Conservation (phyloP, 176 grass and related monocot genomes). For the Triticum urartu region DNA sequence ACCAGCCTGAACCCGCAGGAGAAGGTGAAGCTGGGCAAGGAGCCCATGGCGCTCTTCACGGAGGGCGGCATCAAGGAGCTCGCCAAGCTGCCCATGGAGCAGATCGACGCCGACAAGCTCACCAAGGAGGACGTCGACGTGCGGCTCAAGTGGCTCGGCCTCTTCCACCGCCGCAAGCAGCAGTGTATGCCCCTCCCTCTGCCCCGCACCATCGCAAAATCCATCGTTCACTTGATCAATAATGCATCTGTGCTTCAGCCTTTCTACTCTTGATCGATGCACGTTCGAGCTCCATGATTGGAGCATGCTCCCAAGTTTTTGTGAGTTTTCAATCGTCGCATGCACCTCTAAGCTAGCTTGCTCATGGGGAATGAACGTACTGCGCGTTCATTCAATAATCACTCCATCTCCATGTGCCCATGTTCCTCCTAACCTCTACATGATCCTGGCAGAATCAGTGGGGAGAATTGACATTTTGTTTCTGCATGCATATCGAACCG, state of each 20-base stretch:
- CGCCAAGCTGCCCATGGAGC: slow-evolving; percentile 60
- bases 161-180: slow-evolving; percentile 97
- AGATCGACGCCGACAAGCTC: slow-evolving; percentile 68
- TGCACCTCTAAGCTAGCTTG: background rate
- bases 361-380: background rate
- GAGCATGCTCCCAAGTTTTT: background rate
- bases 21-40: slow-evolving; percentile 94
- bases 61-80: slow-evolving; percentile 74
- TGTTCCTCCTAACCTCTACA: background rate
- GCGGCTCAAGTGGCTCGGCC: slow-evolving; percentile 92
- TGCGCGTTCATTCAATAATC: background rate
- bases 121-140: slow-evolving; percentile 87
- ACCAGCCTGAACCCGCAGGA: slow-evolving; percentile 83
- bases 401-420: background rate
- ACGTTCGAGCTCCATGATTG: slow-evolving; percentile 4
- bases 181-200: slow-evolving; percentile 51
- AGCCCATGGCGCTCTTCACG: slow-evolving; percentile 78
- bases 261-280: background rate
- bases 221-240: background rate
- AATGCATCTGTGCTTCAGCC: background rate
- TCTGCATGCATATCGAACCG: background rate
- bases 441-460: background rate
- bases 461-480: background rate
- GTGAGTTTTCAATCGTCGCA: too few relatives aligned
- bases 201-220: background rate